Conservation (phyloP, 2,329 filamentous ascomycete genomes). For the Ceratocystis alfenasii region DNA sequence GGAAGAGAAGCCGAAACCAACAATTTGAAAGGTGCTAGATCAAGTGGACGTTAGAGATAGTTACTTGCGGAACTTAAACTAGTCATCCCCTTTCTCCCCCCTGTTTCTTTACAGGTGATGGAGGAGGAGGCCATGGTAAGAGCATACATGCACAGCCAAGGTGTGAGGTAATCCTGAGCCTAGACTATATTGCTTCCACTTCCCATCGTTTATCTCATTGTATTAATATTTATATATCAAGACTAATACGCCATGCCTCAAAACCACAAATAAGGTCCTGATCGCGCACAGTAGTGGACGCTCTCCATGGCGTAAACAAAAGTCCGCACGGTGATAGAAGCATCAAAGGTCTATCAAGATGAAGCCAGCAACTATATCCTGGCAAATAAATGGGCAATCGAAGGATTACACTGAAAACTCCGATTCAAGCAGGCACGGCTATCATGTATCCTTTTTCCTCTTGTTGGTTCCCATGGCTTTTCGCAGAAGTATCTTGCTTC, state of each 20-base stretch:
- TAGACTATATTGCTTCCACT: neutral
- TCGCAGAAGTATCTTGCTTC: too few relatives aligned
- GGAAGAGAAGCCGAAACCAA: too few relatives aligned
- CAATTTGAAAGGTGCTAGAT: too few relatives aligned
- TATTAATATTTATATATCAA: neutral
- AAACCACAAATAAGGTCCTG: neutral
- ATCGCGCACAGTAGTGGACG: neutral
- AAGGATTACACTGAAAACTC: neutral
- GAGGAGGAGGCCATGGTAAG: too few relatives aligned
- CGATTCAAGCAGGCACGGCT: too few relatives aligned
- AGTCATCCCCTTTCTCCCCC: conserved; percentile 23
- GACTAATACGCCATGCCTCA: neutral
- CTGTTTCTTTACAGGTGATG: conserved; percentile 37
- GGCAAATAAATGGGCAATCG: neutral
- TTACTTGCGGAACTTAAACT: too few relatives aligned
- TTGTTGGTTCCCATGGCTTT: too few relatives aligned
- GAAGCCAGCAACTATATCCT: neutral
- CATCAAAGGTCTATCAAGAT: neutral
- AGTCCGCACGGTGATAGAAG: neutral
- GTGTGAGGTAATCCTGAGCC: too few relatives aligned
- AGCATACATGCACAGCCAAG: too few relatives aligned
- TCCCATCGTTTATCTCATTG: neutral
- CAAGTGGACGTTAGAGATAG: too few relatives aligned
- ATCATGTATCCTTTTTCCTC: too few relatives aligned
- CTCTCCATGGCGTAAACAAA: neutral